phyloP scores from a whole-genome alignment of 495 filamentous ascomycete genomes.

The Massariosphaeria phaeospora region DNA sequence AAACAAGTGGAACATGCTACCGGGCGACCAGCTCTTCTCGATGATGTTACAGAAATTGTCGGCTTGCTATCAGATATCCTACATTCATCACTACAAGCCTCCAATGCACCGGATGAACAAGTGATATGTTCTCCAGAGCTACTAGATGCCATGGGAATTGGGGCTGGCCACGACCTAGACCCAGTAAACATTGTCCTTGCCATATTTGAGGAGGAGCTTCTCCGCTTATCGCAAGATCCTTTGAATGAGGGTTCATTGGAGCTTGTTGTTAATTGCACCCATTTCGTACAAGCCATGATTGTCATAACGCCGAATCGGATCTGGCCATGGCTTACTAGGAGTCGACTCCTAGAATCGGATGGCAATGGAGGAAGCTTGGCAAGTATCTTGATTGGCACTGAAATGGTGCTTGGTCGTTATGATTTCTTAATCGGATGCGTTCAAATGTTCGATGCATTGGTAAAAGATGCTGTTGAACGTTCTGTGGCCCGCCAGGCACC shows the following conservation, averaged over 20 bases:
- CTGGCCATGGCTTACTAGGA: slow-evolving; percentile 83
- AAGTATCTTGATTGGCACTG: slow-evolving; percentile 66
- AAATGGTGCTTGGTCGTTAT: slow-evolving; percentile 69
- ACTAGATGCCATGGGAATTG: slow-evolving; percentile 53
- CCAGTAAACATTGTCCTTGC: slow-evolving; percentile 76
- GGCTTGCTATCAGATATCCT: slow-evolving; percentile 56
- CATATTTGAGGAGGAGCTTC: slow-evolving; percentile 72
- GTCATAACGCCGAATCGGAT: slow-evolving; percentile 70
- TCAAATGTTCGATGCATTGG: slow-evolving; percentile 64
- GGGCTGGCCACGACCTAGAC: slow-evolving; percentile 67
- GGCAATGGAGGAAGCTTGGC: slow-evolving; percentile 68
- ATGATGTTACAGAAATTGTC: slow-evolving; percentile 59
- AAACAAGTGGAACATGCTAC: slow-evolving; percentile 30
- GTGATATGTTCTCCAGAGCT: slow-evolving; percentile 20
- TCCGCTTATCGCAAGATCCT: slow-evolving; percentile 54
- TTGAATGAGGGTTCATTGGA: slow-evolving; percentile 51
- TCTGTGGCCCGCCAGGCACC: slow-evolving; percentile 66
- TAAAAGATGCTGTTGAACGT: slow-evolving; percentile 70
- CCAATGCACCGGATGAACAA: neutral
- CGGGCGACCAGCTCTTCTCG: slow-evolving; percentile 38
- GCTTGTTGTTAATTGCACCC: slow-evolving; percentile 66
- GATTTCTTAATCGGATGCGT: slow-evolving; percentile 69
- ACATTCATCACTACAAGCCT: slow-evolving; percentile 37
- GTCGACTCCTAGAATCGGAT: slow-evolving; percentile 66
- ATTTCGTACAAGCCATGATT: slow-evolving; percentile 69